Evolutionary conservation across 495 filamentous ascomycete genomes (phyloP), one percentile per base, ranked within the genome.

Genomic region (Penicillium roqueforti): DNA sequence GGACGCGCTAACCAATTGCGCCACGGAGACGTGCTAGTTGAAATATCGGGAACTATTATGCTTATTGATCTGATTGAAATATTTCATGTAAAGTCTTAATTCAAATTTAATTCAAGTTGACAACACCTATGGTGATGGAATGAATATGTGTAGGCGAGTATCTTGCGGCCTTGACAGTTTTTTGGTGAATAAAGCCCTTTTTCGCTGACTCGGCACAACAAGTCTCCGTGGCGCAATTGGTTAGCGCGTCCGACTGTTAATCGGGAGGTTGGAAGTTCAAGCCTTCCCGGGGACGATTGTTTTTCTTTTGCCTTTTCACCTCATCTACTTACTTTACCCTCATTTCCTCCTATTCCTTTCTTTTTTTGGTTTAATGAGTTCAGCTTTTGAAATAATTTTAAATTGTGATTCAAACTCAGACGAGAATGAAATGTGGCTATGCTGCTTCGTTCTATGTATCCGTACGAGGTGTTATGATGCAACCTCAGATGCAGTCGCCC

Each of bases 191-290:
- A 9, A 10, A 9, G 8, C 1, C 1, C 10, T 9, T 1, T 9
- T 29, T 2, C 13, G 29, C 29, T 31, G 9, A 13, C 13, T 31
- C 29, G 0, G 29, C 29, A 31, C 47, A 53, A 47, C 20, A 42
- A 45, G 64, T 69, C 65, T 68, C 67, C 70, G 72, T 75, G 72
- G 72, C 72, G 72, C 72, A 75, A 76, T 75, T 61, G 72, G 72
- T 63, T 75, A 75, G 72, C 72, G 72, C 72, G 72, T 75, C 63
- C 63, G 72, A 75, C 72, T 75, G 72, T 75, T 75, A 75, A 75
- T 75, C 72, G 63, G 63, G 71, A 75, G 71, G 71, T 75, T 75
- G 72, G 71, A 68, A 71, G 72, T 71, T 74, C 71, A 64, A 74
- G 72, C 71, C 71, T 68, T 70, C 65, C 72, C 72, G 72, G 67